phyloP scores from a whole-genome alignment of 2,329 filamentous ascomycete genomes.

The Daldinia sp. region DNA sequence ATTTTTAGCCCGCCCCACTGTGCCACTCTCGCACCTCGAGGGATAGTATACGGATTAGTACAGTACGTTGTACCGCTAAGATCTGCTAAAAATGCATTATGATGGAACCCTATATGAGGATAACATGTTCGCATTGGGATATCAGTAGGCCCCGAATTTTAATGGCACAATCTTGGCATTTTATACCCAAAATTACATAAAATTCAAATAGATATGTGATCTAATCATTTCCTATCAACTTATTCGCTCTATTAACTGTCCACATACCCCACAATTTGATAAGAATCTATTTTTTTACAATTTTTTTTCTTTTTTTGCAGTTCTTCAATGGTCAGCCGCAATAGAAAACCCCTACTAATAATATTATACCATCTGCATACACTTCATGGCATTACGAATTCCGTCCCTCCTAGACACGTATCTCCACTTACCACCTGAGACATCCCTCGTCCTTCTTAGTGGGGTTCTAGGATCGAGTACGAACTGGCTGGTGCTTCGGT shows the following conservation, averaged over 20 bases:
- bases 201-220: too few relatives aligned
- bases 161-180: too few relatives aligned
- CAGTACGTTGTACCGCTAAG: background rate
- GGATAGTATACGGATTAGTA: too few relatives aligned
- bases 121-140: background rate
- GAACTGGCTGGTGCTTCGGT: conserved; percentile 71
- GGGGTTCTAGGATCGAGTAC: conserved; percentile 70
- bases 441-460: conserved; percentile 72
- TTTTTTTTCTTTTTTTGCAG: too few relatives aligned
- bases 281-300: conserved; percentile 6
- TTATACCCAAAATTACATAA: too few relatives aligned
- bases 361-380: background rate
- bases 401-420: conserved; percentile 73
- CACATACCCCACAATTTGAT: conserved; percentile 7
- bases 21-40: too few relatives aligned
- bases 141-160: too few relatives aligned
- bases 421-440: conserved; percentile 63
- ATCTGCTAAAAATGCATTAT: conserved; percentile 26
- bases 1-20: too few relatives aligned
- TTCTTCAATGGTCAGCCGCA: background rate
- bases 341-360: conserved; percentile 4
- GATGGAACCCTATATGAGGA: conserved; percentile 22
- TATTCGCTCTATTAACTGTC: background rate
- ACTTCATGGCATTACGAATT: conserved; percentile 58
- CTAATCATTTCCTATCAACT: background rate